Evolutionary conservation across 129 eudicot genomes (phyloP).

Genomic region (Flaveria linearis): DNA sequence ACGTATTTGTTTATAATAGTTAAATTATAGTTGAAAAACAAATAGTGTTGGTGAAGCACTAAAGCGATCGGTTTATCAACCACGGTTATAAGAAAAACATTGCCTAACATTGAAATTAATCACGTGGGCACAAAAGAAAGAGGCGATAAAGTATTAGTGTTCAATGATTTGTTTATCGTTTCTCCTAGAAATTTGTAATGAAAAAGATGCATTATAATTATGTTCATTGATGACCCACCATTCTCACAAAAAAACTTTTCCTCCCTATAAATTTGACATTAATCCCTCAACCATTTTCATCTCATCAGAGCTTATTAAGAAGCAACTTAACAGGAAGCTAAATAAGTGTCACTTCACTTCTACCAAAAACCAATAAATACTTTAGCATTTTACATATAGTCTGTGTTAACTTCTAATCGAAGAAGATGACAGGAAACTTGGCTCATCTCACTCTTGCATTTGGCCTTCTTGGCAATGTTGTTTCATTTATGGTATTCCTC

Average conservation of each 20-base stretch:
- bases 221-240: slow-evolving; percentile 24
- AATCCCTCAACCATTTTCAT: slow-evolving; percentile 13
- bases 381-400: slow-evolving; percentile 4
- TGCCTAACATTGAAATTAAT: neutral
- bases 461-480: slow-evolving; percentile 78
- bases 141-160: neutral
- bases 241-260: slow-evolving; percentile 1
- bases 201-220: neutral
- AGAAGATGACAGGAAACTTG: slow-evolving; percentile 41
- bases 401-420: neutral
- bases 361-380: neutral
- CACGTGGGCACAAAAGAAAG: neutral
- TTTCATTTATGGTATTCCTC: slow-evolving; percentile 72
- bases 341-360: slow-evolving; percentile 1
- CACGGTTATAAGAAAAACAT: neutral
- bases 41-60: too few relatives aligned
- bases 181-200: slow-evolving; percentile 2
- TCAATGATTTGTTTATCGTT: slow-evolving; percentile 1
- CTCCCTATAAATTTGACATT: slow-evolving; percentile 42
- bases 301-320: neutral
- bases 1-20: neutral
- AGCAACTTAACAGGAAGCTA: slow-evolving; percentile 2
- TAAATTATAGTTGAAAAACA: too few relatives aligned
- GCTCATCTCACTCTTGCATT: slow-evolving; percentile 62
- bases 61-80: too few relatives aligned